phyloP scores from a whole-genome alignment of 2,329 filamentous ascomycete species.

The Colletotrichum scovillei region DNA sequence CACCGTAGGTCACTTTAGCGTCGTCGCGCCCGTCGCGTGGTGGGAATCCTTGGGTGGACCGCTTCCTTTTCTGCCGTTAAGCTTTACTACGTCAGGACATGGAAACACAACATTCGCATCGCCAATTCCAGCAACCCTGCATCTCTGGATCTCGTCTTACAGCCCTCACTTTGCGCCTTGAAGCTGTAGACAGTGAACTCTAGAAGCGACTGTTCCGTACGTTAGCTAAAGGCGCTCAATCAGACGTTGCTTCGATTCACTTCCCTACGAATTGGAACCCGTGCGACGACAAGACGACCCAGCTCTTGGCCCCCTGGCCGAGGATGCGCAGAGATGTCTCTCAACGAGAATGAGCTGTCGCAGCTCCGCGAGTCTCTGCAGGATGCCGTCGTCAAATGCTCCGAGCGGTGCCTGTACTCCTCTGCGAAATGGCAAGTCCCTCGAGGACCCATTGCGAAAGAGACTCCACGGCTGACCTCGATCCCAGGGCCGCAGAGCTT shows the following conservation, averaged over 20 bases:
- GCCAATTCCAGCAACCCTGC: conserved; percentile 3
- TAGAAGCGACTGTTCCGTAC: not conserved
- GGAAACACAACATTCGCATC: conserved; percentile 32
- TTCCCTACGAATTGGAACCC: not conserved
- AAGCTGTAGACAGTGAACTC: not conserved
- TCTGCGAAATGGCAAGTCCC: conserved; percentile 87
- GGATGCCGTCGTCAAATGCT: conserved; percentile 89
- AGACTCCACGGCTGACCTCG: conserved; percentile 28
- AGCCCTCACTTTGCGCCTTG: not conserved
- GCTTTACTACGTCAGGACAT: conserved; percentile 34
- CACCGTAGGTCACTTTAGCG: conserved; percentile 2
- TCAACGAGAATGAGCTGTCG: conserved; percentile 66
- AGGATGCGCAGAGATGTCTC: conserved; percentile 55
- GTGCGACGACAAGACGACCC: not conserved
- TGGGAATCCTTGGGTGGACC: conserved; percentile 2
- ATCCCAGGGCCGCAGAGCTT: conserved; percentile 87
- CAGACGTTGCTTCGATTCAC: not conserved
- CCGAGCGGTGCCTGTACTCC: conserved; percentile 94
- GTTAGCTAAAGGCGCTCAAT: not conserved
- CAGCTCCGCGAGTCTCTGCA: conserved; percentile 82
- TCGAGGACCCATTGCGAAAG: not conserved
- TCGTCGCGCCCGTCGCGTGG: conserved; percentile 9
- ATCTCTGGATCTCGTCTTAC: not conserved
- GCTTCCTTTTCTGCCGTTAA: conserved; percentile 26
- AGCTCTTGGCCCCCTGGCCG: not conserved